Conservation (phyloP, 192 early-diverging fungal species). For the Mortierella antarctica region DNA sequence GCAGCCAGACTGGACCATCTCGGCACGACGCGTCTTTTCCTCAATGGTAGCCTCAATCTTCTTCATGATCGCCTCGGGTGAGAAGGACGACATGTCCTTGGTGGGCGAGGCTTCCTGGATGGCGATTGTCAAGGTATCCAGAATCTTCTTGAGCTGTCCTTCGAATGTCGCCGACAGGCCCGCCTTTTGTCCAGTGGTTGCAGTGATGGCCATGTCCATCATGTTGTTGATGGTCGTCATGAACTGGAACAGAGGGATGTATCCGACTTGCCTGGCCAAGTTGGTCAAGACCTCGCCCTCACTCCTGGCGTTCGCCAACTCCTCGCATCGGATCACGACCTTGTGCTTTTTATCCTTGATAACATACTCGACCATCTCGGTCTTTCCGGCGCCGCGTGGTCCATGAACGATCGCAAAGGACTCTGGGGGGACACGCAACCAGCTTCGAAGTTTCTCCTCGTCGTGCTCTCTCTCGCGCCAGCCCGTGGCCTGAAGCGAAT, state of each 20-base stretch:
- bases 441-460: conserved; percentile 62
- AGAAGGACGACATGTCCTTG: conserved; percentile 56
- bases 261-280: conserved; percentile 88
- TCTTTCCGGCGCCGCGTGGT: conserved; percentile 87
- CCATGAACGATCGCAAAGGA: conserved; percentile 88
- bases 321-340: conserved; percentile 82
- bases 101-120: conserved; percentile 44
- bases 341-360: conserved; percentile 76
- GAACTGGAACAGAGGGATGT: conserved; percentile 91
- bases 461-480: conserved; percentile 72
- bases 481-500: conserved; percentile 37
- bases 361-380: conserved; percentile 77
- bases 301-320: conserved; percentile 77
- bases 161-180: conserved; percentile 85
- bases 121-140: conserved; percentile 82
- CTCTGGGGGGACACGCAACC: conserved; percentile 72
- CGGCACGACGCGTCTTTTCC: conserved; percentile 23
- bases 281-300: conserved; percentile 78
- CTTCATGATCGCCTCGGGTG: conserved; percentile 53
- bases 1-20: not conserved
- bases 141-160: conserved; percentile 82
- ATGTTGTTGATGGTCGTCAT: conserved; percentile 77
- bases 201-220: conserved; percentile 85
- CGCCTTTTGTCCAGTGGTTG: conserved; percentile 89
- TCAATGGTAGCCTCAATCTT: conserved; percentile 38